Base-by-base conservation (phyloP, 2,329 filamentous ascomycete genomes). In the Aspergillus unguis region DNA sequence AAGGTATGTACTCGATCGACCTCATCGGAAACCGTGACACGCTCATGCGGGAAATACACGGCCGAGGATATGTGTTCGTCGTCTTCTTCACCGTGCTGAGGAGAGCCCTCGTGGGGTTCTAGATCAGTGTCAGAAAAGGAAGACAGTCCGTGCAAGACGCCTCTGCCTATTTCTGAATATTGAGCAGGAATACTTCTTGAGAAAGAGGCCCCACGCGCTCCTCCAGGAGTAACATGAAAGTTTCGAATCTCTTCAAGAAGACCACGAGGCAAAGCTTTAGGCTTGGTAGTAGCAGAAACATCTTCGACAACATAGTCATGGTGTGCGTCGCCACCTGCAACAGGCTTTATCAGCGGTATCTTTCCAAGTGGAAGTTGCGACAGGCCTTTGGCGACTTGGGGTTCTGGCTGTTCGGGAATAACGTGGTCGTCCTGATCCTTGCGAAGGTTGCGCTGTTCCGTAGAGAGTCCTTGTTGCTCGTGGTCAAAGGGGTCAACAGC, bases 21-120 rank as follows among this genome's bases (percentile, higher is more conserved):
- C 29, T 62, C 65, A 49, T 69, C 67, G 6, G 66, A 59, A 4
- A 67, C 60, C 9, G 65, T 58, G n/a, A 68, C 62, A 25, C 80
- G 78, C 58, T 83, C 79, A 69, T 86, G 83, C 26, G 83, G 83
- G 58, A 82, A 85, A 64, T 86, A 86, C 32, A 84, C 73, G 9
- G 83, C 83, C 28, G 82, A 85, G 0, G 82, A 83, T 36, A 86
- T 86, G 55, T 84, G 82, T 64, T 86, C 83, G 50, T 82, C 83
- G 32, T 83, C 80, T n/a, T 82, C 79, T 44, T 81, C 78, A 32
- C 79, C 80, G 27, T 73, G 71, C 25, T 63, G 66, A 7, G 58
- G 57, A 6, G 62, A 61, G 27, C 54, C 58, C 29, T 58, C 58
- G 38, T 51, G 58, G 7, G 58, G 60, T 38, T 60, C 65, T 41